Conservation (phyloP, 78 protist genomes). For the Polysphondylium violaceum region DNA sequence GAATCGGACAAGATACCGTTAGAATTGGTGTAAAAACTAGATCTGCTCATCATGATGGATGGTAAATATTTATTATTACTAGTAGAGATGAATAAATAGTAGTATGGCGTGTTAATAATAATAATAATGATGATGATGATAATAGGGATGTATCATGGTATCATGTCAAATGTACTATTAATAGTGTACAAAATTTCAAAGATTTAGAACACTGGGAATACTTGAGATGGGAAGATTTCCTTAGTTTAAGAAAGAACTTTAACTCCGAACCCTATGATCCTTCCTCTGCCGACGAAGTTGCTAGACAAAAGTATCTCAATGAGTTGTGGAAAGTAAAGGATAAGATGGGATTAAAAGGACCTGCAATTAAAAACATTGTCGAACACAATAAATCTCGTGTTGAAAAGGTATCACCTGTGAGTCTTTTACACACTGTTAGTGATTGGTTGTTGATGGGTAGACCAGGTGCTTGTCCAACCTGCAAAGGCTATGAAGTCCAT, state of each 20-base stretch:
- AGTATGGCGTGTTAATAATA: too few relatives aligned
- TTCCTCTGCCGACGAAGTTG: neutral
- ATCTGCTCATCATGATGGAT: conserved; percentile 49
- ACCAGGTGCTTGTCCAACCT: conserved; percentile 71
- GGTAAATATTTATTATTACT: conserved; percentile 2
- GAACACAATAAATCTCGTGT: conserved; percentile 2
- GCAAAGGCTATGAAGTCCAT: conserved; percentile 28
- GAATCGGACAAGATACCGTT: conserved; percentile 26
- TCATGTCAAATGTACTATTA: conserved; percentile 49
- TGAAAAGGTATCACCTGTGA: conserved; percentile 36
- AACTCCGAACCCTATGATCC: neutral
- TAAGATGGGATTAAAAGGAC: neutral
- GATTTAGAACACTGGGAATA: conserved; percentile 25
- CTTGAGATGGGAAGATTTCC: conserved; percentile 60
- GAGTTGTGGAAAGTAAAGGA: conserved; percentile 41
- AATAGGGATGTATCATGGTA: conserved; percentile 19
- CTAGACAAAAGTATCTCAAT: conserved; percentile 28
- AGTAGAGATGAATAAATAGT: too few relatives aligned
- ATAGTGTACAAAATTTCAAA: neutral
- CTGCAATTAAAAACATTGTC: conserved; percentile 7
- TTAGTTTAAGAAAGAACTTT: neutral
- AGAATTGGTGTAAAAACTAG: conserved; percentile 45
- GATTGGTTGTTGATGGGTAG: conserved; percentile 76
- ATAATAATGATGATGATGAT: too few relatives aligned
- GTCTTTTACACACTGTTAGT: conserved; percentile 6